phyloP scores from a whole-genome alignment of 208 protist genomes.

The Porcisia deanei region DNA sequence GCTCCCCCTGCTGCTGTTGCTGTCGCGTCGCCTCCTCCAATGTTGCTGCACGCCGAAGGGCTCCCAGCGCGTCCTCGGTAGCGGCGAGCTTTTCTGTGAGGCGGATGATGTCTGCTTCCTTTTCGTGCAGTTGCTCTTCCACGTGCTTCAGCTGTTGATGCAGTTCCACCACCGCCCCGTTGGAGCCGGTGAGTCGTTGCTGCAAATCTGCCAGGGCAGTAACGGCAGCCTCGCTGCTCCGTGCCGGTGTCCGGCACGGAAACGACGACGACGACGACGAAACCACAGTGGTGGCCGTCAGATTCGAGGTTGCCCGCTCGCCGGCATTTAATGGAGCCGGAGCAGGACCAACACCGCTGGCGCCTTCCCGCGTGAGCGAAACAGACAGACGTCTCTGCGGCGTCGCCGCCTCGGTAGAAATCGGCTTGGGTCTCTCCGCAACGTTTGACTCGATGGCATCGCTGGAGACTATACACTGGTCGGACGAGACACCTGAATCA shows the following conservation, averaged over 20 bases:
- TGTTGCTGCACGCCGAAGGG: background rate
- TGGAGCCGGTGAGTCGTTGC: slow-evolving; percentile 36
- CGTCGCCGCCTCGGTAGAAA: background rate
- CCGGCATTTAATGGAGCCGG: background rate
- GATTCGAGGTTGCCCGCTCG: background rate
- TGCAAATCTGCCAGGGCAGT: slow-evolving; percentile 62
- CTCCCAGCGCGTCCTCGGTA: slow-evolving; percentile 3
- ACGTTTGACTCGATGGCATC: background rate
- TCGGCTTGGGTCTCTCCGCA: background rate
- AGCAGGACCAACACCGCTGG: background rate
- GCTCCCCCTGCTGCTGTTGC: slow-evolving; percentile 9
- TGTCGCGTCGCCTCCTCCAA: slow-evolving; percentile 12
- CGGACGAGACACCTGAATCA: background rate
- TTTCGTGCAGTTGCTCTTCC: slow-evolving; percentile 10
- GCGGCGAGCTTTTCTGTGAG: slow-evolving; percentile 16
- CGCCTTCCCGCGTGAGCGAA: background rate
- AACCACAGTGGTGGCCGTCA: background rate
- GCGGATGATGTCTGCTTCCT: background rate
- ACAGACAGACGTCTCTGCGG: background rate
- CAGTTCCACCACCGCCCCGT: slow-evolving; percentile 21
- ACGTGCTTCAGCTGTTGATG: slow-evolving; percentile 16
- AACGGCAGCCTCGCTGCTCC: slow-evolving; percentile 45
- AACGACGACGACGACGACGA: slow-evolving; percentile 4
- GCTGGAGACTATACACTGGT: background rate
- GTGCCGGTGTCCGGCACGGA: slow-evolving; percentile 19